These are phyloP conservation scores for Porcisia deanei DNA, from an alignment of 208 protist species.

Conservation along the genomic window DNA sequence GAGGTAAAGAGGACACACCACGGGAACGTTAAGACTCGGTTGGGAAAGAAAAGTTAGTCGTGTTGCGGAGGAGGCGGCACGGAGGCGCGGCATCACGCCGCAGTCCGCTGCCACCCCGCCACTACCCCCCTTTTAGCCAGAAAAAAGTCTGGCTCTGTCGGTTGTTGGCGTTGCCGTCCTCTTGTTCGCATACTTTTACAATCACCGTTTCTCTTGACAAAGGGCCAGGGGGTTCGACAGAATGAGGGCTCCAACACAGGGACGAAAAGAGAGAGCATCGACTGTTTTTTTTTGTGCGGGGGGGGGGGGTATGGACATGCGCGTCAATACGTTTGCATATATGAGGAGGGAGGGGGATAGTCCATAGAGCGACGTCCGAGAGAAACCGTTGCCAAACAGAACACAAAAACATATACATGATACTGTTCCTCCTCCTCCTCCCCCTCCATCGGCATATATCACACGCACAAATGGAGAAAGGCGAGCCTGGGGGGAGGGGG, in stretches of 20 bases:
- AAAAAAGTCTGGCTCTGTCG: neutral
- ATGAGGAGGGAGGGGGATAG: neutral
- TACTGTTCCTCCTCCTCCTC: neutral
- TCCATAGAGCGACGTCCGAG: too few species aligned
- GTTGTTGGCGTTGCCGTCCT: neutral
- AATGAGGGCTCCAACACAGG: neutral
- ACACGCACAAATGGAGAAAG: neutral
- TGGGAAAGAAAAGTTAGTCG: neutral
- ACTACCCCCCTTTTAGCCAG: neutral
- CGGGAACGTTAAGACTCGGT: neutral
- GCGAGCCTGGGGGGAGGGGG: neutral
- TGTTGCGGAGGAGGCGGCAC: neutral
- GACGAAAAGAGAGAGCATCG: neutral
- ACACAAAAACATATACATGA: conserved; percentile 5
- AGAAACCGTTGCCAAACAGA: neutral
- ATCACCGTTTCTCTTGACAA: neutral
- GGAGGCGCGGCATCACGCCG: neutral
- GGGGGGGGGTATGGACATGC: neutral
- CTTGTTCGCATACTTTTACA: neutral
- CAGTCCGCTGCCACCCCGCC: neutral
- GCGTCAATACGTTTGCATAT: neutral
- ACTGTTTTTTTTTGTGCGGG: neutral
- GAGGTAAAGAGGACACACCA: neutral
- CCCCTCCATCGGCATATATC: neutral
- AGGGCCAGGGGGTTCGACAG: too few species aligned